Conservation (phyloP, 305 asterid species). For the Vinca major region DNA sequence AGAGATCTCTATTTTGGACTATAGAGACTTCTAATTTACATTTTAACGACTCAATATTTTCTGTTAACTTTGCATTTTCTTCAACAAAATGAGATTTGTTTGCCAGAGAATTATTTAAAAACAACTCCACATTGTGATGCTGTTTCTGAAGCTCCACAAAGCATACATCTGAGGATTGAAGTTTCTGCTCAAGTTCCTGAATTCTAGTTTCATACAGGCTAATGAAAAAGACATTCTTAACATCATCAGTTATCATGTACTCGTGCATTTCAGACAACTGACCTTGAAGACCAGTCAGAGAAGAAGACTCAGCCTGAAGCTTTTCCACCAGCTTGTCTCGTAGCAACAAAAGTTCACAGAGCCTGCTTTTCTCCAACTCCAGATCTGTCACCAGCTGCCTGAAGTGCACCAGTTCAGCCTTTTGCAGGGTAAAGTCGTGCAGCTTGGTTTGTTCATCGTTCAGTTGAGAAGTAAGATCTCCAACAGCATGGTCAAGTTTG, state of each 20-base stretch:
- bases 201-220: constrained; percentile 36
- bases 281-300: constrained; percentile 38
- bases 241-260: constrained; percentile 45
- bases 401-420: constrained; percentile 42
- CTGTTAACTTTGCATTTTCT: constrained; percentile 39
- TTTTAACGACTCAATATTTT: constrained; percentile 33
- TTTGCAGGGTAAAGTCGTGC: constrained; percentile 34
- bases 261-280: constrained; percentile 51
- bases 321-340: constrained; percentile 35
- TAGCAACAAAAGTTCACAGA: constrained; percentile 38
- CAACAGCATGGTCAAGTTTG: constrained; percentile 45
- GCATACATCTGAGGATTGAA: constrained; percentile 34
- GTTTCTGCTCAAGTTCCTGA: constrained; percentile 37
- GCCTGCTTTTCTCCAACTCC: constrained; percentile 58
- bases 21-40: constrained; percentile 44
- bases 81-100: constrained; percentile 39
- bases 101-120: constrained; percentile 30
- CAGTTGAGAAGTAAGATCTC: constrained; percentile 43
- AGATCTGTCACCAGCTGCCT: constrained; percentile 46
- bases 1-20: constrained; percentile 51
- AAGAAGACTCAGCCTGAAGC: constrained; percentile 32
- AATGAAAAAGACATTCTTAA: constrained; percentile 40
- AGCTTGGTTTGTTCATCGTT: constrained; percentile 32
- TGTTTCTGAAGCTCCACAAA: constrained; percentile 37
- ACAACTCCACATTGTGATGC: constrained; percentile 35